phyloP scores from a whole-genome alignment of 192 early-diverging fungal species.

The Allomyces arbusculus region DNA sequence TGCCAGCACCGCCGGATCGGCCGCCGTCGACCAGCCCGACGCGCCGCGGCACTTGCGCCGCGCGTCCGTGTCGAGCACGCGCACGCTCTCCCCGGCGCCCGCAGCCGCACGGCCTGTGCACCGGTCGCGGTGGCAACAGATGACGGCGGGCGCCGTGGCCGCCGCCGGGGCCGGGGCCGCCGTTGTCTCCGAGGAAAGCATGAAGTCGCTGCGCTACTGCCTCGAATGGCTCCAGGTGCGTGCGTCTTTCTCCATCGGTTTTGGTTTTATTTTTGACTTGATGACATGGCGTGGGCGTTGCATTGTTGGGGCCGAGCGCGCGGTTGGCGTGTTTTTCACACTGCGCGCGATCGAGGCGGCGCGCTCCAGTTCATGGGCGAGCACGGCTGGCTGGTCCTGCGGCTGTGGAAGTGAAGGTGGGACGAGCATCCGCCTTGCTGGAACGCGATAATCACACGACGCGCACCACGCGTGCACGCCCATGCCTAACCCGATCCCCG shows the following conservation, averaged over 20 bases:
- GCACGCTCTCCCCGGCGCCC: neutral
- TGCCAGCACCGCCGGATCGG: too few relatives aligned
- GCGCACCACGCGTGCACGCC: neutral
- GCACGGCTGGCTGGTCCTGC: too few relatives aligned
- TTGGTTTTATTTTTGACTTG: neutral
- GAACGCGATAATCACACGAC: too few relatives aligned
- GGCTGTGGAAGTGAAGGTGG: too few relatives aligned
- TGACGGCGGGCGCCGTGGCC: slow-evolving; percentile 35
- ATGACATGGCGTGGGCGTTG: neutral
- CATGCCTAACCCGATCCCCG: slow-evolving; percentile 1
- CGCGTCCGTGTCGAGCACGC: neutral
- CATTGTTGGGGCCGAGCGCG: too few relatives aligned
- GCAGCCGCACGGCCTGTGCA: neutral
- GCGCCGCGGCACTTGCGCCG: neutral
- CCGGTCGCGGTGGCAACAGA: slow-evolving; percentile 31
- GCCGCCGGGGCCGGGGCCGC: slow-evolving; percentile 47
- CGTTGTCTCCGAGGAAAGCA: slow-evolving; percentile 69
- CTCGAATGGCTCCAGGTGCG: slow-evolving; percentile 54
- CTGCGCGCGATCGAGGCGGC: neutral
- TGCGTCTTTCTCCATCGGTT: neutral
- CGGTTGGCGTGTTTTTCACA: slow-evolving; percentile 5
- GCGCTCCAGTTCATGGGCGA: too few relatives aligned
- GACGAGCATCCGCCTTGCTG: too few relatives aligned
- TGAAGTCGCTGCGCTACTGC: slow-evolving; percentile 73
- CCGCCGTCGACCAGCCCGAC: too few relatives aligned